A percentile compares a stretch with the other conserved stretches of the same genome.
Evolutionary conservation across 2,329 filamentous ascomycete genomes (phyloP).

Genomic region (Aspergillus flavus): DNA sequence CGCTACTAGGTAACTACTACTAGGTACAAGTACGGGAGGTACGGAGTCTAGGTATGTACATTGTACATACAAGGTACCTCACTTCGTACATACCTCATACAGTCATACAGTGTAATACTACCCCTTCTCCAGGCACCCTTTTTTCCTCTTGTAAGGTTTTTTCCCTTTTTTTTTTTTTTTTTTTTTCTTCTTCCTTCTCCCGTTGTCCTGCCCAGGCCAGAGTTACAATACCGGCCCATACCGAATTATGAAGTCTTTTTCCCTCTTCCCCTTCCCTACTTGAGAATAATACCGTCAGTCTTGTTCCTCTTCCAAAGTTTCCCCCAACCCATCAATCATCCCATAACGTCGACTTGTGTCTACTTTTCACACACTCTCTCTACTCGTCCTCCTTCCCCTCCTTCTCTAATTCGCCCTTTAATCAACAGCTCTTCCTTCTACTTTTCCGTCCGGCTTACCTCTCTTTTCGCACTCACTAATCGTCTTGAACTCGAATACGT

Average conservation of each 20-base stretch:
- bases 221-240: background rate
- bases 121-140: background rate
- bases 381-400: conserved; percentile 5
- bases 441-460: conserved; percentile 7
- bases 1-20: background rate
- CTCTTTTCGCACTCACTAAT: conserved; percentile 4
- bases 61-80: background rate
- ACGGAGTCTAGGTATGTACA: background rate
- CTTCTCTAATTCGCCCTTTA: conserved; percentile 8
- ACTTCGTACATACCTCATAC: background rate
- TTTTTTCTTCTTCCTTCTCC: background rate
- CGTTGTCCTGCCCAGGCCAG: background rate
- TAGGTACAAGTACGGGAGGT: background rate
- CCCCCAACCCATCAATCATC: conserved; percentile 3
- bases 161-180: background rate
- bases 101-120: background rate
- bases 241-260: background rate
- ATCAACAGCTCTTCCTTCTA: conserved; percentile 2
- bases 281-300: conserved; percentile 1
- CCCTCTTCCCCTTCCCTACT: background rate
- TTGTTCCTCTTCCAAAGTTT: background rate
- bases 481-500: background rate
- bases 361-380: background rate
- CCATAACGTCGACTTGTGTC: background rate
- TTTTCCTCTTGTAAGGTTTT: background rate